Percentiles rank a stretch among this genome's conserved stretches.
Conservation (phyloP, 805 yeast genomes). For the Starmerella tilneyi region DNA sequence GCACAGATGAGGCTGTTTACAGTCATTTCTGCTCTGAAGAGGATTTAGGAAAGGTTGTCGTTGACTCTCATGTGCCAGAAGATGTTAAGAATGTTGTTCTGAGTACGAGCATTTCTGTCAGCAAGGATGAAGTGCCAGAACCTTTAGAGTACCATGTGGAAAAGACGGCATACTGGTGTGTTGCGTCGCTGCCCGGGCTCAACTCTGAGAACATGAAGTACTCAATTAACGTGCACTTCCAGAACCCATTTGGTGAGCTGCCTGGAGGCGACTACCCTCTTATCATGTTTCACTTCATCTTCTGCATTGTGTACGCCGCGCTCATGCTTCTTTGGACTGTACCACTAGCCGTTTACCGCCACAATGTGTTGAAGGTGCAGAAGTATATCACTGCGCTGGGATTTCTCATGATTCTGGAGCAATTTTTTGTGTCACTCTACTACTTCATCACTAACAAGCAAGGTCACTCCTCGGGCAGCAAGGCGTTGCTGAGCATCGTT, state of each 20-base stretch:
- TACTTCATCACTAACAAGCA: constrained; percentile 68
- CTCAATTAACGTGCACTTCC: constrained; percentile 64
- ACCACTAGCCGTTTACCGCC: constrained; percentile 72
- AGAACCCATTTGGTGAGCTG: constrained; percentile 83
- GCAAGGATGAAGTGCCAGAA: constrained; percentile 40
- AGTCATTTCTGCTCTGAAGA: constrained; percentile 44
- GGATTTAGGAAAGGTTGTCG: constrained; percentile 54
- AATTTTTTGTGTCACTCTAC: constrained; percentile 81
- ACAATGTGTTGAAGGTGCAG: constrained; percentile 82
- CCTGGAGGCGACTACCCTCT: constrained; percentile 88
- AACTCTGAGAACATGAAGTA: constrained; percentile 36
- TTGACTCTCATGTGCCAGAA: constrained; percentile 29
- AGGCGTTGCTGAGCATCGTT: constrained; percentile 64
- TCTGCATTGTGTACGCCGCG: constrained; percentile 73
- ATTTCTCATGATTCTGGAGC: constrained; percentile 71
- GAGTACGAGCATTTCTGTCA: constrained; percentile 44
- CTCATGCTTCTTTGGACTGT: constrained; percentile 75
- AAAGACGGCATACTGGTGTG: constrained; percentile 86
- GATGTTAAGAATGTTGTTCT: constrained; percentile 42
- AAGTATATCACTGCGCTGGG: constrained; percentile 81
- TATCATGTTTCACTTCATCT: constrained; percentile 74
- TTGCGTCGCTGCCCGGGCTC: constrained; percentile 51
- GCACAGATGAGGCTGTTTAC: constrained; percentile 60
- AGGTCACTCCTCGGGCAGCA: constrained; percentile 47
- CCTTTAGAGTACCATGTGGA: constrained; percentile 53